Percentiles rank a stretch among this genome's conserved stretches.
phyloP scores from a whole-genome alignment of 1,139 yeast genomes.

The Sugiyamaella novakii region DNA sequence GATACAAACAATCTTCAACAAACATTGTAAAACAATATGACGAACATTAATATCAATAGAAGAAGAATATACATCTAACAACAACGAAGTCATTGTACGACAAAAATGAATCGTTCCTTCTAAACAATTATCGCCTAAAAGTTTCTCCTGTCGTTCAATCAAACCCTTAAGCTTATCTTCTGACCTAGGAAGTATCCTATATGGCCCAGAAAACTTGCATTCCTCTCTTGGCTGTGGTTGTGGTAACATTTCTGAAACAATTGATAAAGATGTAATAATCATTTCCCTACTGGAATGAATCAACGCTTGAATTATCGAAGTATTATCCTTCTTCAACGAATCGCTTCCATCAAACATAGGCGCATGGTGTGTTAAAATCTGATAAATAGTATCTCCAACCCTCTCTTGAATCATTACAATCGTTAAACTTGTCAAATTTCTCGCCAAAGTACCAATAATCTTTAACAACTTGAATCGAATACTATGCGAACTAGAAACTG shows the following conservation, averaged over 20 bases:
- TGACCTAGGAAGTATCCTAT: constrained; percentile 26
- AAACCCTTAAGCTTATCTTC: constrained; percentile 18
- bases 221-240: constrained; percentile 29
- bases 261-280: constrained; percentile 55
- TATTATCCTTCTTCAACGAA: constrained; percentile 34
- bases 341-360: constrained; percentile 35
- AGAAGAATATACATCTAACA: constrained; percentile 72
- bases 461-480: constrained; percentile 38
- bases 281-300: constrained; percentile 76
- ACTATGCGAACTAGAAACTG: constrained; percentile 27
- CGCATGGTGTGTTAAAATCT: constrained; percentile 40
- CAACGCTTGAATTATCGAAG: constrained; percentile 62
- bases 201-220: constrained; percentile 38
- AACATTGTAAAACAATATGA: constrained; percentile 57
- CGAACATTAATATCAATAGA: constrained; percentile 72
- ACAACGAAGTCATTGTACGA: constrained; percentile 56
- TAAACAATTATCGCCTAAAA: neutral
- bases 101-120: constrained; percentile 46
- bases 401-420: constrained; percentile 34
- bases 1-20: constrained; percentile 55
- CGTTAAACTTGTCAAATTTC: constrained; percentile 41
- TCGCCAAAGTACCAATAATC: constrained; percentile 49
- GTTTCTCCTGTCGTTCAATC: constrained; percentile 4
- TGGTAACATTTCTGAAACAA: constrained; percentile 58
- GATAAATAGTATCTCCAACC: constrained; percentile 39